Percentiles rank a stretch among this genome's conserved stretches.
phyloP scores from a whole-genome alignment of 805 yeast species.

The Ascoidea asiatica region DNA sequence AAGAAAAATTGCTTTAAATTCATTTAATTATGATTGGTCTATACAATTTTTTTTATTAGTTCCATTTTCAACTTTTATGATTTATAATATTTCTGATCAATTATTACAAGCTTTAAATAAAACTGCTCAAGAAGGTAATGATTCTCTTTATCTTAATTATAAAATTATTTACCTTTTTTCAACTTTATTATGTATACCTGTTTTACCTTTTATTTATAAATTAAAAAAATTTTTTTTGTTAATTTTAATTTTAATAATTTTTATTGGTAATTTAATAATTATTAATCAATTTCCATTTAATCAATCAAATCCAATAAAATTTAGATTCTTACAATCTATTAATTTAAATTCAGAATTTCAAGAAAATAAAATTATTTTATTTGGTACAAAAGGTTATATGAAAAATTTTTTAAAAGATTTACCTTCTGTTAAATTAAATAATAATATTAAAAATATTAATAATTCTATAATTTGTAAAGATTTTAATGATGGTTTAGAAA shows the following conservation, averaged over 20 bases:
- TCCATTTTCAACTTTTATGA: slow-evolving; percentile 44
- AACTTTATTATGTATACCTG: slow-evolving; percentile 29
- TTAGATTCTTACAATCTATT: slow-evolving; percentile 53
- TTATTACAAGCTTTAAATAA: slow-evolving; percentile 55
- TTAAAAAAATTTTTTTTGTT: slow-evolving; percentile 37
- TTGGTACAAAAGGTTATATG: slow-evolving; percentile 38
- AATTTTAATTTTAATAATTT: slow-evolving; percentile 23
- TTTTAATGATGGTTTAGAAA: slow-evolving; percentile 32
- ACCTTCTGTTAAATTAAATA: slow-evolving; percentile 43
- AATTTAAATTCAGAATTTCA: slow-evolving; percentile 23
- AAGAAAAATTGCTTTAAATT: slow-evolving; percentile 11
- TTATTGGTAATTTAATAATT: slow-evolving; percentile 25
- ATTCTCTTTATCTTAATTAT: slow-evolving; percentile 26
- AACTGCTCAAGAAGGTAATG: slow-evolving; percentile 52
- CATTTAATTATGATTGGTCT: slow-evolving; percentile 68
- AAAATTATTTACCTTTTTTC: slow-evolving; percentile 21
- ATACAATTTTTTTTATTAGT: slow-evolving; percentile 56
- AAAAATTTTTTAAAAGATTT: slow-evolving; percentile 36
- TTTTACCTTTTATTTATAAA: slow-evolving; percentile 59
- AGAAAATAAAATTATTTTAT: slow-evolving; percentile 28
- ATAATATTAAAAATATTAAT: too few species aligned
- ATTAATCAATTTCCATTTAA: slow-evolving; percentile 45
- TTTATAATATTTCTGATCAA: slow-evolving; percentile 38
- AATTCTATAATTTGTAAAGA: slow-evolving; percentile 21
- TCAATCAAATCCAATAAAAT: slow-evolving; percentile 48